Percentiles rank a stretch among this genome's conserved stretches.
These are phyloP conservation scores for Rhizopus microsporus DNA, from an alignment of 371 early-diverging fungal genomes.

Conservation along the genomic window DNA sequence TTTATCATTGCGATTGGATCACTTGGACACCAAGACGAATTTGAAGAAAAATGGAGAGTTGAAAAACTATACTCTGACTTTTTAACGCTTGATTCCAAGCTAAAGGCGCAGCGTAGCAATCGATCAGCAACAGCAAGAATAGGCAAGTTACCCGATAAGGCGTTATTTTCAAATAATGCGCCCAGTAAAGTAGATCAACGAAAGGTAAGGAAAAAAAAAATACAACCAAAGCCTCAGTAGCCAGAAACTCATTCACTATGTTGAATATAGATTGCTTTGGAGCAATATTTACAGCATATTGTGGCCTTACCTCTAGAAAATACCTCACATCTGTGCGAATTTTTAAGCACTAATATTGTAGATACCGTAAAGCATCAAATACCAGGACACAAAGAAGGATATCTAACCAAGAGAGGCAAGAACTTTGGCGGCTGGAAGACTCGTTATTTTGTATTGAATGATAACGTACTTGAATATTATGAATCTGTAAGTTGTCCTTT, in stretches of 20 bases:
- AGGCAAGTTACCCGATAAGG: constrained; percentile 83
- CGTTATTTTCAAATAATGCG: constrained; percentile 71
- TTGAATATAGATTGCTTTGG: constrained; percentile 57
- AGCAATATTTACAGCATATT: constrained; percentile 74
- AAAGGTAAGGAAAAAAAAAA: constrained; percentile 42
- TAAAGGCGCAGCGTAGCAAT: constrained; percentile 48
- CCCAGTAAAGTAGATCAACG: constrained; percentile 75
- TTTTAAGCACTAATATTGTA: constrained; percentile 71
- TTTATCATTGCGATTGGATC: constrained; percentile 56
- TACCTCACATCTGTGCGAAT: constrained; percentile 70
- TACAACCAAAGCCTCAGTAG: not conserved
- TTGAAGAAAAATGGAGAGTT: constrained; percentile 73
- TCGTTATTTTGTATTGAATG: constrained; percentile 74
- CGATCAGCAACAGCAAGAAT: constrained; percentile 52
- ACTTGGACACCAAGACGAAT: constrained; percentile 21
- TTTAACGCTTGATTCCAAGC: constrained; percentile 71
- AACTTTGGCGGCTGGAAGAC: constrained; percentile 91
- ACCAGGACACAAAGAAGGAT: constrained; percentile 70
- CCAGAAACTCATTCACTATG: not conserved
- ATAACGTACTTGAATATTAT: constrained; percentile 70
- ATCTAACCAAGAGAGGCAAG: constrained; percentile 82
- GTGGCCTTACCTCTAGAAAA: constrained; percentile 63
- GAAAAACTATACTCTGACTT: constrained; percentile 88
- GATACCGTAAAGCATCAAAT: constrained; percentile 37
- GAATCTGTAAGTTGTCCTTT: constrained; percentile 55